Evolutionary conservation across 108 stramenopile species (phyloP).

Genomic region (Hondaea fermentalgiana): DNA sequence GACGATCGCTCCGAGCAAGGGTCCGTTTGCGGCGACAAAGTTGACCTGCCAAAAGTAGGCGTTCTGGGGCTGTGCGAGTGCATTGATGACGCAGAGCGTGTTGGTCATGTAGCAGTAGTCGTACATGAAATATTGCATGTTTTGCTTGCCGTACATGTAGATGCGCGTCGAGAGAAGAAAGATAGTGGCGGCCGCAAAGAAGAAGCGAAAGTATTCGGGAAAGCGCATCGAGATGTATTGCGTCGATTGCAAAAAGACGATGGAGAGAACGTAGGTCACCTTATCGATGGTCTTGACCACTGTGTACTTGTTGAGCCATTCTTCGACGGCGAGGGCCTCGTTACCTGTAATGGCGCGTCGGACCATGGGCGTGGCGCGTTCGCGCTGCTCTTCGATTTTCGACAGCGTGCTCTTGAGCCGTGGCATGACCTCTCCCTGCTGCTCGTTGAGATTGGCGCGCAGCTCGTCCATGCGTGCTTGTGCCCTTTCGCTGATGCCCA

Average conservation of each 20-base stretch:
- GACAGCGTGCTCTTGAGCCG: background rate
- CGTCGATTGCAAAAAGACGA: background rate
- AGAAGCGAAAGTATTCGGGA: slow-evolving; percentile 14
- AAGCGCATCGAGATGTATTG: background rate
- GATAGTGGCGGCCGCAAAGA: background rate
- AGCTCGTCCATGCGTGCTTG: background rate
- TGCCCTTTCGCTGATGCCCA: background rate
- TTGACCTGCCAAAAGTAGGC: slow-evolving; percentile 21
- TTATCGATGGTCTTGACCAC: slow-evolving; percentile 13
- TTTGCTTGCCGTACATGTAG: slow-evolving; percentile 34
- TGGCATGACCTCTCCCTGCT: background rate
- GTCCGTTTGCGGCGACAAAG: slow-evolving; percentile 62
- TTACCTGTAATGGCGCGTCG: background rate
- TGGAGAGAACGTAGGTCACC: background rate
- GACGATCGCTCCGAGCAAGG: slow-evolving; percentile 50
- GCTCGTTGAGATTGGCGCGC: background rate
- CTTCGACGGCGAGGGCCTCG: background rate
- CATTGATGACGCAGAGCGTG: background rate
- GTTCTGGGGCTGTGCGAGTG: background rate
- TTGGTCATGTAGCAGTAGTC: slow-evolving; percentile 47
- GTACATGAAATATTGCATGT: slow-evolving; percentile 45
- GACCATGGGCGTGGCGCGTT: background rate
- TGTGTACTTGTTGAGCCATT: slow-evolving; percentile 18
- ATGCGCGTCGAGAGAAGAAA: slow-evolving; percentile 34
- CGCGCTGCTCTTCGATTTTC: background rate